Conservation (phyloP, 2,329 filamentous ascomycete genomes). For the Fusarium coffeatum region DNA sequence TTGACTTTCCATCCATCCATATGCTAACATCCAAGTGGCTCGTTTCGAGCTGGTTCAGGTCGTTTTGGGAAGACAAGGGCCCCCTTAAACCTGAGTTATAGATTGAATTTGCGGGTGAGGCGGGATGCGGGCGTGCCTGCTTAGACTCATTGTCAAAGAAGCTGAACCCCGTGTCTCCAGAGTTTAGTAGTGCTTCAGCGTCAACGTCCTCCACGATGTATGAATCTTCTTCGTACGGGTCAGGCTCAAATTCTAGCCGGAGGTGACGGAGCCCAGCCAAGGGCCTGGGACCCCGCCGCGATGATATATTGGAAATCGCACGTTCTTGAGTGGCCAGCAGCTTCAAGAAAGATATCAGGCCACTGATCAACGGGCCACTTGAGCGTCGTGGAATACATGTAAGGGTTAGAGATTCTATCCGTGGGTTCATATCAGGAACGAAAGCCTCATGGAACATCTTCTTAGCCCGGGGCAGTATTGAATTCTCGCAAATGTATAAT, state of each 20-base stretch:
- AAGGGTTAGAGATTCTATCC: slow-evolving; percentile 64
- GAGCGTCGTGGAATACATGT: slow-evolving; percentile 67
- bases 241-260: slow-evolving; percentile 65
- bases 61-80: neutral
- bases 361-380: slow-evolving; percentile 60
- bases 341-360: slow-evolving; percentile 61
- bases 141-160: slow-evolving; percentile 55
- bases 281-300: slow-evolving; percentile 56
- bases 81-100: slow-evolving; percentile 18
- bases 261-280: slow-evolving; percentile 65
- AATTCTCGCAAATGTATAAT: slow-evolving; percentile 59
- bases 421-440: slow-evolving; percentile 67
- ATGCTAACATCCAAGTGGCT: slow-evolving; percentile 42
- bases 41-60: slow-evolving; percentile 29
- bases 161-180: slow-evolving; percentile 55
- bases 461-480: slow-evolving; percentile 57
- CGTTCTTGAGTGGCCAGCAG: slow-evolving; percentile 62
- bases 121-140: slow-evolving; percentile 14
- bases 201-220: slow-evolving; percentile 53
- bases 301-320: slow-evolving; percentile 53
- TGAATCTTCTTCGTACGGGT: slow-evolving; percentile 53
- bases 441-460: slow-evolving; percentile 61
- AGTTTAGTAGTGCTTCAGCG: slow-evolving; percentile 57
- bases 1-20: slow-evolving; percentile 45
- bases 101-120: slow-evolving; percentile 1